Evolutionary conservation across 2,329 filamentous ascomycete genomes (phyloP), one percentile per base, ranked within the genome.

Genomic region (Chlorencoelia australis): DNA sequence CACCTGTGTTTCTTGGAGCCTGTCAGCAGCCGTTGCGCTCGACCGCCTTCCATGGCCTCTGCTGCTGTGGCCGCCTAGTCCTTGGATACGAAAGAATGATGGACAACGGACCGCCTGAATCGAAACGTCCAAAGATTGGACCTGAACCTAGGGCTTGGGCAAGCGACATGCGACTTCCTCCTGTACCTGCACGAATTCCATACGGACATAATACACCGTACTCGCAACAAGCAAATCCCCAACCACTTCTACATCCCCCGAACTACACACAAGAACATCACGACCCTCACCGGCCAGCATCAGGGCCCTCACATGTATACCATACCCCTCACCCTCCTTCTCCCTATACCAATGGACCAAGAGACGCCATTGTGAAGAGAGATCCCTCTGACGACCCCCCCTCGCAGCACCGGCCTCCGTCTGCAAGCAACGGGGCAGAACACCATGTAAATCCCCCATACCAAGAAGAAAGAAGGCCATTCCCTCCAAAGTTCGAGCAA

Each of bases 61-160:
- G 42, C 44, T 51, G 49, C 42, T 41, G 51, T 49, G 49, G 43
- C 45, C 49, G 42, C 46, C 45, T 54, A 46, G 55, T 36, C 58
- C 65, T 63, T 66, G 64, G 59, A 41, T 44, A 41, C 48, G 48
- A 42, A 45, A 43, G 36, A 44, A 56, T 51, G 66, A 77, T 77
- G 73, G 73, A 77, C 63, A 62, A 63, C 63, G 68, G 64, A 59
- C 67, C 59, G 60, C 70, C 70, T 54, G 71, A 75, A 53, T 61
- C 59, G 54, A 77, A 77, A 65, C 71, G 73, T 55, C 68, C 67
- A 57, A 71, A 73, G 61, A 63, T 75, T 49, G 60, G 34, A 27
- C 24, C 41, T n/a, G 22, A 26, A 20, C 35, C 41, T 34, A 19
- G 14, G 14, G 20, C 40, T 29, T 42, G 38, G 39, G 25, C 34